Conservation (phyloP, 2,329 filamentous ascomycete genomes). For the Fusarium dimerum region DNA sequence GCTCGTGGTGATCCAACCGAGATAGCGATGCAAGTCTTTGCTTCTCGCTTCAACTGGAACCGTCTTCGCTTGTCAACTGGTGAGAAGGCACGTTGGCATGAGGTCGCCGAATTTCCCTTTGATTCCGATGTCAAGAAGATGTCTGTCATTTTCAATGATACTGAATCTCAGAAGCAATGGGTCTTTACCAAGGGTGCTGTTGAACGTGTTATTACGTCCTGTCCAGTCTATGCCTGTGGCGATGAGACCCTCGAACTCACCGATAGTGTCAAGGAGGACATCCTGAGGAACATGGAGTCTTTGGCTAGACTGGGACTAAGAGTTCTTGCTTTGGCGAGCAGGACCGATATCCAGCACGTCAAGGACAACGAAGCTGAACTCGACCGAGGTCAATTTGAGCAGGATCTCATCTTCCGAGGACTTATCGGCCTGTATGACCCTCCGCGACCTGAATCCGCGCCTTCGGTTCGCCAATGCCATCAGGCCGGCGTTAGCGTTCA, state of each 20-base stretch:
- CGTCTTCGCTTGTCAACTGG: conserved; percentile 52
- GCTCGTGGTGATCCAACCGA: conserved; percentile 66
- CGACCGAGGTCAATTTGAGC: conserved; percentile 59
- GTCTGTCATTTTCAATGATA: conserved; percentile 65
- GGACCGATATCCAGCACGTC: conserved; percentile 40
- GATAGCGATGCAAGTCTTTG: conserved; percentile 75
- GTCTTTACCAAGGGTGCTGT: conserved; percentile 69
- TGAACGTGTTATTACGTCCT: conserved; percentile 66
- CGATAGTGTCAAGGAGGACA: conserved; percentile 53
- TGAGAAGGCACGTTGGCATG: conserved; percentile 52
- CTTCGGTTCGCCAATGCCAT: conserved; percentile 58
- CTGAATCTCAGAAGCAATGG: conserved; percentile 41
- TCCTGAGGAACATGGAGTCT: conserved; percentile 68
- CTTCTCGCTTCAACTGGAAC: conserved; percentile 67
- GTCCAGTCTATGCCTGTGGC: conserved; percentile 51
- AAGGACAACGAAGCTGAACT: conserved; percentile 42
- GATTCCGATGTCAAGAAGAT: conserved; percentile 77
- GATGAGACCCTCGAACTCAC: conserved; percentile 49
- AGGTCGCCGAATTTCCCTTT: conserved; percentile 71
- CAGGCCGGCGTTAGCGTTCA: conserved; percentile 65
- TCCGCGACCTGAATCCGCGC: conserved; percentile 66
- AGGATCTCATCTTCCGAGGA: conserved; percentile 64
- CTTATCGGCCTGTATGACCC: conserved; percentile 74
- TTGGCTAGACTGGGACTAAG: conserved; percentile 67
- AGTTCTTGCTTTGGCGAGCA: conserved; percentile 66